Evolutionary conservation across 1,139 yeast species (phyloP).

Genomic region (Blastobotrys illinoisensis): DNA sequence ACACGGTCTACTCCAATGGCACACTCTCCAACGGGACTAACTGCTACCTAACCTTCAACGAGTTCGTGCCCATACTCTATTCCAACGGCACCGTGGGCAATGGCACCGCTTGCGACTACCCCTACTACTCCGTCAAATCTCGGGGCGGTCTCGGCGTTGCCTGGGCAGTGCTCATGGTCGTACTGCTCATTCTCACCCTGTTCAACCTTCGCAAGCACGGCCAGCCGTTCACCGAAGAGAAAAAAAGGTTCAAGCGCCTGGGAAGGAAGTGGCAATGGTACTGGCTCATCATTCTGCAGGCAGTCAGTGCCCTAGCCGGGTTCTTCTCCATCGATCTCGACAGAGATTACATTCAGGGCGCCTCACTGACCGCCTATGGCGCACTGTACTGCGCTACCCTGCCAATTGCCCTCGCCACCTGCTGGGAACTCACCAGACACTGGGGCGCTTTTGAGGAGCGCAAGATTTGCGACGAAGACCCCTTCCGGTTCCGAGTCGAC

Average conservation of each 20-base stretch:
- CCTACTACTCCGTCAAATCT: constrained; percentile 19
- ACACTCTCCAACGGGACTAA: constrained; percentile 26
- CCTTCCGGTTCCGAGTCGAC: constrained; percentile 18
- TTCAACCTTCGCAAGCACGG: constrained; percentile 26
- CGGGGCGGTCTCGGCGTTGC: constrained; percentile 25
- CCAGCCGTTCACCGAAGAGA: constrained; percentile 14
- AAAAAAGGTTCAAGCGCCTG: constrained; percentile 19
- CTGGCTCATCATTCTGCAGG: constrained; percentile 25
- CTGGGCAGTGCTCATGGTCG: constrained; percentile 19
- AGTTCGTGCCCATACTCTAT: constrained; percentile 18
- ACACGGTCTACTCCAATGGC: constrained; percentile 23
- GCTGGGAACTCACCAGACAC: constrained; percentile 27
- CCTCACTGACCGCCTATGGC: constrained; percentile 22
- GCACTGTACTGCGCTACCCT: constrained; percentile 23
- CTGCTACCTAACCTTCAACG: constrained; percentile 26
- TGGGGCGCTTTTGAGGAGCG: constrained; percentile 30
- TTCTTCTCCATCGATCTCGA: constrained; percentile 28
- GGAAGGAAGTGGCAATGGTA: constrained; percentile 29
- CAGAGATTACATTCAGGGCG: constrained; percentile 26
- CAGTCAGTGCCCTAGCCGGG: constrained; percentile 24
- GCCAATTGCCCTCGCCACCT: constrained; percentile 21
- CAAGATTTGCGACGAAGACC: constrained; percentile 22
- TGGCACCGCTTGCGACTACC: constrained; percentile 21
- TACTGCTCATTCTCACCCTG: constrained; percentile 21
- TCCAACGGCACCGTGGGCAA: constrained; percentile 23